These are phyloP conservation scores for Claviceps fusiformis DNA, from an alignment of 2,329 filamentous ascomycete genomes.

Conservation along the genomic window DNA sequence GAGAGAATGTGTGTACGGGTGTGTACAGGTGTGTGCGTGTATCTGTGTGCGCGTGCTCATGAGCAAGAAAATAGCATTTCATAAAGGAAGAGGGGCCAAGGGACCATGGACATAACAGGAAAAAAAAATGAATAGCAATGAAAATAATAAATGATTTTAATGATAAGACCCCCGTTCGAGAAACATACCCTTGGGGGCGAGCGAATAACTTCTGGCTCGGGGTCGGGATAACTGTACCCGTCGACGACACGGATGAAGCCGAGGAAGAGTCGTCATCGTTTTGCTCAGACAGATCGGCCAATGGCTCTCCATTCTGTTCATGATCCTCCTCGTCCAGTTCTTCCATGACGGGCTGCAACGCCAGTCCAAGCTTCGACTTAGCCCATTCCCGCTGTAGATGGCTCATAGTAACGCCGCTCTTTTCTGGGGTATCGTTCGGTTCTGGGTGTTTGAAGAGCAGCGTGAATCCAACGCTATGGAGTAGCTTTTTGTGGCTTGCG, in stretches of 20 bases:
- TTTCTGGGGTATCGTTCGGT: neutral
- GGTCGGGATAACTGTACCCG: slow-evolving; percentile 79
- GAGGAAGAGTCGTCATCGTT: slow-evolving; percentile 54
- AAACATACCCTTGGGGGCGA: slow-evolving; percentile 47
- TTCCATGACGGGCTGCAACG: slow-evolving; percentile 29
- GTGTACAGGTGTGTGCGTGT: neutral
- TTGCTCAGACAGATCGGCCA: slow-evolving; percentile 30
- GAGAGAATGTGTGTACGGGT: too few species aligned
- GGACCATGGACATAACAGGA: neutral
- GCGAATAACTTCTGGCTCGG: slow-evolving; percentile 61
- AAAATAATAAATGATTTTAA: slow-evolving; percentile 1
- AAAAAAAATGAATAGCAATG: neutral
- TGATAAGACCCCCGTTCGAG: too few species aligned
- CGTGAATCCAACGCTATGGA: neutral
- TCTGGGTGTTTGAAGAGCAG: neutral
- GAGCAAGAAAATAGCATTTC: too few species aligned
- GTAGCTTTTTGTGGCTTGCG: neutral
- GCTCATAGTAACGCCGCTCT: slow-evolving; percentile 46
- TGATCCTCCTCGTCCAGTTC: slow-evolving; percentile 38
- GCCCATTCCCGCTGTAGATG: slow-evolving; percentile 68
- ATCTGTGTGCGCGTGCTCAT: neutral
- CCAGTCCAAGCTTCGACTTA: slow-evolving; percentile 55
- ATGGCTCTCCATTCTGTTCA: slow-evolving; percentile 20
- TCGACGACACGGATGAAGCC: slow-evolving; percentile 76
- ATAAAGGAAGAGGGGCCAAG: too few species aligned